Conservation (phyloP, 83 land plant species). For the Larix sibirica region DNA sequence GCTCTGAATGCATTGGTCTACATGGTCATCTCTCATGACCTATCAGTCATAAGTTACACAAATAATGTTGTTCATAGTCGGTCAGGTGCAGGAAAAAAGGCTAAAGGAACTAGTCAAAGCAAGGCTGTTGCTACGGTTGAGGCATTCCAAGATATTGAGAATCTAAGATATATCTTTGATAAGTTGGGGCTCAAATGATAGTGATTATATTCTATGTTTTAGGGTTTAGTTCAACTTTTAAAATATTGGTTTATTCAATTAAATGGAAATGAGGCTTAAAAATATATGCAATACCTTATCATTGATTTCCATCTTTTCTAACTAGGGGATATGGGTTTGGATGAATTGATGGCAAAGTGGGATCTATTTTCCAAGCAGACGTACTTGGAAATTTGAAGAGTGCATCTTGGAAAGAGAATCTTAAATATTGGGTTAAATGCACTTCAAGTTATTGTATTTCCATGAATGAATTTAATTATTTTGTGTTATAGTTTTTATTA, state of each 20-base stretch:
- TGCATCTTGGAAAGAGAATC: constrained; percentile 94
- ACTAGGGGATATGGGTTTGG: constrained; percentile 96
- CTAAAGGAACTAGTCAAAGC: constrained; percentile 37
- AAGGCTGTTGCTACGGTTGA: constrained; percentile 29
- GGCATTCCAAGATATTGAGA: constrained; percentile 56
- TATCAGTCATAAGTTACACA: neutral
- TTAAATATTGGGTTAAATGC: constrained; percentile 66
- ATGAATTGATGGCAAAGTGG: constrained; percentile 86
- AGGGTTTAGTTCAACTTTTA: too few relatives aligned
- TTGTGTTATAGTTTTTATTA: too few relatives aligned
- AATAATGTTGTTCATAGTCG: constrained; percentile 40
- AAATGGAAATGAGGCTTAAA: neutral
- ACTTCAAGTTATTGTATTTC: too few relatives aligned
- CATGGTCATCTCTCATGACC: too few relatives aligned
- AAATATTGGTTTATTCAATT: neutral
- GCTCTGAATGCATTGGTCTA: too few relatives aligned
- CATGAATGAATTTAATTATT: too few relatives aligned
- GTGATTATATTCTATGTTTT: too few relatives aligned
- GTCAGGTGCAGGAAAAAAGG: constrained; percentile 44
- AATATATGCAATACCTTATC: neutral
- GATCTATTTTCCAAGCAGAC: constrained; percentile 64
- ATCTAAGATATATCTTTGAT: constrained; percentile 24
- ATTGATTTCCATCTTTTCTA: constrained; percentile 29
- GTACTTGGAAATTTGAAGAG: constrained; percentile 83
- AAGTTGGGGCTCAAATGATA: too few relatives aligned